Conservation (phyloP, 164 flowering plant species). For the Nymphaea colorata region DNA sequence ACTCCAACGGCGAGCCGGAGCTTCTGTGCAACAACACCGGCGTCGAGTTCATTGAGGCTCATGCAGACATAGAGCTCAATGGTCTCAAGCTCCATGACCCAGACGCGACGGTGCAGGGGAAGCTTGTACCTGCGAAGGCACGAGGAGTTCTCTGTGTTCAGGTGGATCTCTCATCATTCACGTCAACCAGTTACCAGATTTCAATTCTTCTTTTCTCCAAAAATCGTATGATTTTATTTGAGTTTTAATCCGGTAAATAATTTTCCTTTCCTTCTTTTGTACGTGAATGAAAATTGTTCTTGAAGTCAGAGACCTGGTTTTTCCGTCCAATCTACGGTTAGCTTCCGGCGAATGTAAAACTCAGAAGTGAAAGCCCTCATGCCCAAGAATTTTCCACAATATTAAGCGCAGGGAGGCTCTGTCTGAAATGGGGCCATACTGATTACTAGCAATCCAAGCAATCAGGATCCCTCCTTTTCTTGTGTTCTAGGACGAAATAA, state of each 20-base stretch:
- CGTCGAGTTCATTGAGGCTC: conserved; percentile 30
- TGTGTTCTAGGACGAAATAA: too few relatives aligned
- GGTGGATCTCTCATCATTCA: conserved; percentile 8
- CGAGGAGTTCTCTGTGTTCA: conserved; percentile 28
- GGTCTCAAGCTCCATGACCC: conserved; percentile 28
- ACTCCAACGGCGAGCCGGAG: conserved; percentile 24
- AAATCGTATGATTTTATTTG: not conserved
- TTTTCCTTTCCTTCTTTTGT: not conserved
- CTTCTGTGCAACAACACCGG: conserved; percentile 36
- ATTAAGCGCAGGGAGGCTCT: too few relatives aligned
- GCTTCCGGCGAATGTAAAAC: not conserved
- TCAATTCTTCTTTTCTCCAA: not conserved
- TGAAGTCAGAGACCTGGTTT: not conserved
- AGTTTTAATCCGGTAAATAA: not conserved
- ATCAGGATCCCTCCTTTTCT: too few relatives aligned
- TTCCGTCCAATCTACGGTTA: not conserved
- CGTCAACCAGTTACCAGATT: not conserved
- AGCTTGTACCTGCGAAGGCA: conserved; percentile 28
- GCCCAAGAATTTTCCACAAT: too few relatives aligned
- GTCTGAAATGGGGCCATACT: too few relatives aligned
- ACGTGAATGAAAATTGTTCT: not conserved
- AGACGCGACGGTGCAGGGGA: conserved; percentile 28
- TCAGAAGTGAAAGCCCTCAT: too few relatives aligned
- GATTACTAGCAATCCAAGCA: too few relatives aligned
- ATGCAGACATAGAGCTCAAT: conserved; percentile 22